Evolutionary conservation across 2,329 filamentous ascomycete species (phyloP).

Genomic region (Cercospora zeina): DNA sequence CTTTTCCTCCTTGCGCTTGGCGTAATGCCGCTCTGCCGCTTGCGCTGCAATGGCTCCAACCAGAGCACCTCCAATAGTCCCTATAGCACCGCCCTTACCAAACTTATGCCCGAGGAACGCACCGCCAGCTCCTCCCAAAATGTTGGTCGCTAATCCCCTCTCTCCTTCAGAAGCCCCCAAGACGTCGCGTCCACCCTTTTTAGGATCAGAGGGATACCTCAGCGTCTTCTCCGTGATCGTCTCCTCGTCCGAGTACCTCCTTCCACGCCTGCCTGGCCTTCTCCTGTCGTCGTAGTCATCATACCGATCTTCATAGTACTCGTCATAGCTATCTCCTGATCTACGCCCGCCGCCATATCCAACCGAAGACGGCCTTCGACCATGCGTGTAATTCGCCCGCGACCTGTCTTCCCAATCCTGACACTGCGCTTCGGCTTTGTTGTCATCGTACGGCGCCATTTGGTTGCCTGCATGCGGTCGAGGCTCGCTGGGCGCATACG

Average conservation of each 20-base stretch:
- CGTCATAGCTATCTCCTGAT: slow-evolving; percentile 13
- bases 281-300: slow-evolving; percentile 23
- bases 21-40: slow-evolving; percentile 30
- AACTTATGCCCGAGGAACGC: slow-evolving; percentile 35
- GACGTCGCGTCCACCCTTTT: slow-evolving; percentile 31
- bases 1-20: slow-evolving; percentile 33
- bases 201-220: slow-evolving; percentile 28
- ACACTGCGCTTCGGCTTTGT: slow-evolving; percentile 35
- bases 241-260: slow-evolving; percentile 26
- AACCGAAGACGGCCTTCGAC: slow-evolving; percentile 16
- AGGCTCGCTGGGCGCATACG: slow-evolving; percentile 24
- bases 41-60: slow-evolving; percentile 34
- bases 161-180: slow-evolving; percentile 34
- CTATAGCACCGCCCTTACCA: slow-evolving; percentile 25
- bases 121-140: slow-evolving; percentile 35
- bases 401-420: slow-evolving; percentile 17
- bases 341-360: slow-evolving; percentile 8
- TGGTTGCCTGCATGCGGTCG: slow-evolving; percentile 21
- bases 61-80: slow-evolving; percentile 33
- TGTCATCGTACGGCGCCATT: slow-evolving; percentile 33
- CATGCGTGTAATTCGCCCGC: slow-evolving; percentile 18
- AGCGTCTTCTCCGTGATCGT: slow-evolving; percentile 21
- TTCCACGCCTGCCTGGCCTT: slow-evolving; percentile 14
- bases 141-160: slow-evolving; percentile 33
- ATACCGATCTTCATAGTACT: slow-evolving; percentile 23